Base-by-base conservation (phyloP, 352 stramenopile genomes). In the Elongisporangium undulatum region DNA sequence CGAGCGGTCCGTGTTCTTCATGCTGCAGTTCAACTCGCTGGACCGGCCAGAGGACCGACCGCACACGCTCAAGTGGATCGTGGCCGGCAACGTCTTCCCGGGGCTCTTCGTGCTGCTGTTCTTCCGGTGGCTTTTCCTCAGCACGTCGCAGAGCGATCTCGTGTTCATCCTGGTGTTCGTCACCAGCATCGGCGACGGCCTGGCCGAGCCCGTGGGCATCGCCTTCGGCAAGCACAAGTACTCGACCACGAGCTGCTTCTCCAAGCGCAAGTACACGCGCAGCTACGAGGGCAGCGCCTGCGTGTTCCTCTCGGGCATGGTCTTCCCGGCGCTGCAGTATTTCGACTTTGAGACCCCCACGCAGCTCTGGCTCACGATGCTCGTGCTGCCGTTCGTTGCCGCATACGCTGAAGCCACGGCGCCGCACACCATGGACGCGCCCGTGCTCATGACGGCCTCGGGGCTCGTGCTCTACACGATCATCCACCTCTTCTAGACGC, bases 1-100 rank as follows among this genome's bases (percentile, higher is more conserved):
- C 13, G 85, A 94, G 64, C 71, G 72, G 57, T 87, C 78, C 39
- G 90, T 77, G 63, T 81, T 94, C 54, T 90, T 92, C 64, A 94
- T 94, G 85, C 71, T 94, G 53, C 85, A 94, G 63, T 94, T 94
- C 62, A 94, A 94, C 74, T 92, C 82, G 50, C 64, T 94, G 17
- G 85, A 94, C 68, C 79, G 85, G 51, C 85, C 85, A 7, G 85
- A 94, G 48, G 85, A 94, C 56, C 77, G 85, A 52, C 85, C 85
- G 34, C 71, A 91, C 38, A 91, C 81, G 20, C 72, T 91, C 41
- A 81, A 87, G 56, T 91, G 81, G 81, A 91, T 91, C 65, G 79
- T 95, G 22, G 82, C 80, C 3, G 85, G 85, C 19, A 94, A 94
- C 62, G 67, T 90, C 45, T 87, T 89, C 56, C 80, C 83, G n/a